A percentile compares a stretch with the other conserved stretches of the same genome.
These are phyloP conservation scores for Moricandia moricandioides DNA, from an alignment of 345 rosid genomes.

Conservation along the genomic window DNA sequence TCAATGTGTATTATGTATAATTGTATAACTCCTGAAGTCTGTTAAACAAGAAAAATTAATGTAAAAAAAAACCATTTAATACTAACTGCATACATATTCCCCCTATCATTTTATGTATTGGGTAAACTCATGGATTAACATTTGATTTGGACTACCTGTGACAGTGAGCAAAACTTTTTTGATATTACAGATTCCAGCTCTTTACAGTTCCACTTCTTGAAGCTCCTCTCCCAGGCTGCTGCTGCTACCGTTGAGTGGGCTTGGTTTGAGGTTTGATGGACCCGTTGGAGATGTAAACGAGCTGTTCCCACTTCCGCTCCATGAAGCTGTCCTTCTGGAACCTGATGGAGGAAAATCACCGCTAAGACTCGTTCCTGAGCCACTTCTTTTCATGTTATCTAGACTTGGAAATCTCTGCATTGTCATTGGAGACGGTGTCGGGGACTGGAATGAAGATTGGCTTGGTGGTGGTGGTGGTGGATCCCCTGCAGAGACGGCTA, in stretches of 20 bases:
- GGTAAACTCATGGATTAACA: constrained; percentile 36
- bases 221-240: constrained; percentile 75
- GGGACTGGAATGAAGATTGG: constrained; percentile 39
- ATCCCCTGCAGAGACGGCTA: constrained; percentile 8
- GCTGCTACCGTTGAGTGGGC: constrained; percentile 44
- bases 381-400: constrained; percentile 53
- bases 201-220: constrained; percentile 88
- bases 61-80: no score
- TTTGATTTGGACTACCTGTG: constrained; percentile 13
- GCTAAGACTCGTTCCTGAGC: constrained; percentile 25
- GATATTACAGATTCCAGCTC: constrained; percentile 22
- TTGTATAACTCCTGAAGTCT: constrained; percentile 17
- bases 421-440: constrained; percentile 36
- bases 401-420: constrained; percentile 46
- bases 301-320: constrained; percentile 71
- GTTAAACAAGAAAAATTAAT: constrained; percentile 21
- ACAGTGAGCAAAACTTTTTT: constrained; percentile 23
- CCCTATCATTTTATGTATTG: no score
- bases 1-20: constrained; percentile 8
- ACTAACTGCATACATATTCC: no score
- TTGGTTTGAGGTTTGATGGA: constrained; percentile 23
- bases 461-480: constrained; percentile 33
- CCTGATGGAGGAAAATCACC: constrained; percentile 34
- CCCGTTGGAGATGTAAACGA: constrained; percentile 39
- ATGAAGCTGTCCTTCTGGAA: constrained; percentile 75